Evolutionary conservation across 805 yeast genomes (phyloP).

Genomic region (Saccharomycopsis sp.): DNA sequence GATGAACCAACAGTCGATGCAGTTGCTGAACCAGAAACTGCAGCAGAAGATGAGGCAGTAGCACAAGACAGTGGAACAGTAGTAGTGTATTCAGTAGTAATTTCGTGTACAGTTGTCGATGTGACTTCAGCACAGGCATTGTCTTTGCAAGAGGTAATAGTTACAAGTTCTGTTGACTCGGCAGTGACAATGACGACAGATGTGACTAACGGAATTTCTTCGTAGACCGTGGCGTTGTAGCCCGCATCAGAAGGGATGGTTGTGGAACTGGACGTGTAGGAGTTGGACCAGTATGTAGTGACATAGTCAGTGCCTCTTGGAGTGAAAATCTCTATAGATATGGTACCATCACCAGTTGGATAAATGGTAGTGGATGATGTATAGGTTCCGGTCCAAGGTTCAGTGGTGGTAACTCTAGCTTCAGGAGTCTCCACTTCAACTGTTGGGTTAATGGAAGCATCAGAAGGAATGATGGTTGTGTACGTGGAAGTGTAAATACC

Average conservation of each 20-base stretch:
- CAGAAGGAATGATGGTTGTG: conserved; percentile 4
- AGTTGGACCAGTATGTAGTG: not conserved
- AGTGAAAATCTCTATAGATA: not conserved
- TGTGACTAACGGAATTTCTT: not conserved
- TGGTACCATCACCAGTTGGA: not conserved
- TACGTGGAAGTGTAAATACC: conserved; percentile 13
- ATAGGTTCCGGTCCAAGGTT: not conserved
- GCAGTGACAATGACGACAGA: not conserved
- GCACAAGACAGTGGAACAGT: not conserved
- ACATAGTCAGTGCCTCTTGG: not conserved
- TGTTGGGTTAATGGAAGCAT: conserved; percentile 15
- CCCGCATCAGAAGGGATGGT: not conserved
- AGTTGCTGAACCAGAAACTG: not conserved
- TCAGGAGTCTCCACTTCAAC: conserved; percentile 1
- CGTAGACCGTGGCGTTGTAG: not conserved
- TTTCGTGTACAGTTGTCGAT: not conserved
- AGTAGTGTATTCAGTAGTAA: conserved; percentile 1
- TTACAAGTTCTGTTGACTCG: not conserved
- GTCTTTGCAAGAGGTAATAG: not conserved
- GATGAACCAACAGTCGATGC: not conserved
- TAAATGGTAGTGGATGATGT: not conserved
- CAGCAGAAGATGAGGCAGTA: not conserved
- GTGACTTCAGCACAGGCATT: not conserved
- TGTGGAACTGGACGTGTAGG: not conserved
- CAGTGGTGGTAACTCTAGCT: not conserved